A percentile compares a stretch with the other conserved stretches of the same genome.
Evolutionary conservation across 1,284 basidiomycete genomes (phyloP).

Genomic region (Thelephora terrestris): DNA sequence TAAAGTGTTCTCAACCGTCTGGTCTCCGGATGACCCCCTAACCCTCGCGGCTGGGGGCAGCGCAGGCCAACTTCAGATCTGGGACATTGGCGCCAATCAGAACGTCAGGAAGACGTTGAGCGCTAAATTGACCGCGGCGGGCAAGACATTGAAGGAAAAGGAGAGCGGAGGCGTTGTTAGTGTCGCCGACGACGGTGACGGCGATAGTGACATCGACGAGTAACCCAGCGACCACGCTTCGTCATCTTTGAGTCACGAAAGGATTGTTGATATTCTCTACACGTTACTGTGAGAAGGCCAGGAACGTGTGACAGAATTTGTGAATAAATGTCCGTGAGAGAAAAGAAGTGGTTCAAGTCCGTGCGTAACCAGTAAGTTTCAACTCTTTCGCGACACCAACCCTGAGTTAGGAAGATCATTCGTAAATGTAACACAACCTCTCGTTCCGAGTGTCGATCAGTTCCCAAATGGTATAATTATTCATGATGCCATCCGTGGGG

Average conservation of each 20-base stretch:
- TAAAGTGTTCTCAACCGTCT: constrained; percentile 87
- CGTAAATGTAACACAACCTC: constrained; percentile 27
- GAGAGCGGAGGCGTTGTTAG: constrained; percentile 61
- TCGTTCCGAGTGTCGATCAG: constrained; percentile 25
- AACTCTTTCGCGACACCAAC: too few species aligned
- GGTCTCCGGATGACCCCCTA: constrained; percentile 91
- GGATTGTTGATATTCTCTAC: background rate
- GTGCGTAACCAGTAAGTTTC: too few species aligned
- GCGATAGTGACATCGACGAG: constrained; percentile 43
- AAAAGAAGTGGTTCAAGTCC: too few species aligned
- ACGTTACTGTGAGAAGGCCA: too few species aligned
- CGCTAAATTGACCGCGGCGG: constrained; percentile 60
- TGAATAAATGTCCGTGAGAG: too few species aligned
- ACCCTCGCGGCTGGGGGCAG: constrained; percentile 92
- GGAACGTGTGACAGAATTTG: too few species aligned
- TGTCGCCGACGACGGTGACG: constrained; percentile 56
- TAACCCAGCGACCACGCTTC: constrained; percentile 1
- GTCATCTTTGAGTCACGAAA: background rate
- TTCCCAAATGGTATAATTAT: constrained; percentile 19
- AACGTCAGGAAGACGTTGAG: constrained; percentile 76
- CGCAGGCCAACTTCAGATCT: constrained; percentile 87
- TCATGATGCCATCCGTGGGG: constrained; percentile 24
- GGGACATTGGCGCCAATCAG: constrained; percentile 79
- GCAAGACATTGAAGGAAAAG: constrained; percentile 56
- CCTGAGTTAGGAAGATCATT: constrained; percentile 10